Evolutionary conservation across 768 basidiomycete species (phyloP).

Genomic region (Coprinellus micaceus): DNA sequence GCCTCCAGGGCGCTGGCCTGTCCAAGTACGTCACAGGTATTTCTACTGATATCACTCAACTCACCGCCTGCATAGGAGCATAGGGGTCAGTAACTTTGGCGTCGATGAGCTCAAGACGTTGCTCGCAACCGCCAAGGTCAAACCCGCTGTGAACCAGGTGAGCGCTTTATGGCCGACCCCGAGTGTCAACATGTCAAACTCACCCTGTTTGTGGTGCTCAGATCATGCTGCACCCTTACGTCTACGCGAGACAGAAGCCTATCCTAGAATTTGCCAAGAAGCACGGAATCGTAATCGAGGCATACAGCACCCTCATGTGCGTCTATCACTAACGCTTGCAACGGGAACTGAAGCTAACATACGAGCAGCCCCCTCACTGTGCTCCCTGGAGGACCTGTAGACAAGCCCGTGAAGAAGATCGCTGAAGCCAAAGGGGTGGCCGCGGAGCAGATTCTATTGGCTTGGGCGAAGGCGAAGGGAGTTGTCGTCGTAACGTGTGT

Average conservation of each 20-base stretch:
- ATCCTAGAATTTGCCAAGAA: conserved; percentile 48
- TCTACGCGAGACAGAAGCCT: conserved; percentile 48
- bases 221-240: conserved; percentile 70
- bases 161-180: conserved; percentile 10
- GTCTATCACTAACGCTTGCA: conserved; percentile 11
- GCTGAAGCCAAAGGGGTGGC: conserved; percentile 47
- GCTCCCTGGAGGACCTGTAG: conserved; percentile 60
- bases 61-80: conserved; percentile 42
- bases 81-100: conserved; percentile 70
- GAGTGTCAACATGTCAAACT: not conserved
- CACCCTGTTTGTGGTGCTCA: conserved; percentile 18
- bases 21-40: conserved; percentile 41
- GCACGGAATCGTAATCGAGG: conserved; percentile 62
- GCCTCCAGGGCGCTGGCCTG: conserved; percentile 50
- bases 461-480: conserved; percentile 70
- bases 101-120: conserved; percentile 51
- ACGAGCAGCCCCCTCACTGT: conserved; percentile 54
- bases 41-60: not conserved
- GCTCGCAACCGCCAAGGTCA: conserved; percentile 55
- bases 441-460: conserved; percentile 65
- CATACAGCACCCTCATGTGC: conserved; percentile 62
- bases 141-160: conserved; percentile 68
- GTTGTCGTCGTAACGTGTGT: conserved; percentile 60
- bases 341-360: not conserved
- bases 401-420: conserved; percentile 52